Evolutionary conservation across 2,329 filamentous ascomycete genomes (phyloP), one percentile per base, ranked within the genome.

Genomic region (Beauveria sp.): DNA sequence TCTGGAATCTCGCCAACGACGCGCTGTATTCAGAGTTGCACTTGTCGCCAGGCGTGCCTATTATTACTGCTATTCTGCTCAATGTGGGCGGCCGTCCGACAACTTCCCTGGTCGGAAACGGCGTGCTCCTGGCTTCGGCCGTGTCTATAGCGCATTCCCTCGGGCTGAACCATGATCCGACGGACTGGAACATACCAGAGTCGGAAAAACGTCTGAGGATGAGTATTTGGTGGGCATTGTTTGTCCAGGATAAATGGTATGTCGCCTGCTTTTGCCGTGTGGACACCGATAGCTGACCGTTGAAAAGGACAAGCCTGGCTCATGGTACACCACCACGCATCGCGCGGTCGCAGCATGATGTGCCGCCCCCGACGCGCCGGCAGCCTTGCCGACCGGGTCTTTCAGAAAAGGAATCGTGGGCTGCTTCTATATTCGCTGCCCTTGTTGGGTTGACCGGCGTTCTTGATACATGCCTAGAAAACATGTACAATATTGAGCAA

Each of bases 1-100:
- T 84, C 9, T 85, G 85, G 77, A 87, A 87, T 62, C 77, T 85
- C 62, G 83, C 83, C 7, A 82, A 80, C 22, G 82, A 83, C 57
- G 82, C 84, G 1, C 73, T 85, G 3, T 83, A 85, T 64, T 83
- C 80, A 0, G 84, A 87, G 62, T 79, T 86, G 7, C 79, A 84
- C 55, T 76, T 83, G 1, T 81, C 80, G 0, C 84, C 84, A 0
- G 81, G 84, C 1, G 73, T 86, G 48, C 82, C 83, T 1, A 84
- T 83, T 0, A 77, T 87, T 26, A 77, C 80, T 24, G 80, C 83
- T 2, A 79, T 83, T 5, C 69, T 86, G 9, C 74, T 87, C 10
- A 84, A 87, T 65, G 71, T 87, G 2, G 80, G 80, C 1, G 85
- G 84, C 1, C 75, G 84, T 3, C 84, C 85, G 1, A 82, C 82